phyloP scores from a whole-genome alignment of 2,329 filamentous ascomycete genomes.

The Aureobasidium sp. region DNA sequence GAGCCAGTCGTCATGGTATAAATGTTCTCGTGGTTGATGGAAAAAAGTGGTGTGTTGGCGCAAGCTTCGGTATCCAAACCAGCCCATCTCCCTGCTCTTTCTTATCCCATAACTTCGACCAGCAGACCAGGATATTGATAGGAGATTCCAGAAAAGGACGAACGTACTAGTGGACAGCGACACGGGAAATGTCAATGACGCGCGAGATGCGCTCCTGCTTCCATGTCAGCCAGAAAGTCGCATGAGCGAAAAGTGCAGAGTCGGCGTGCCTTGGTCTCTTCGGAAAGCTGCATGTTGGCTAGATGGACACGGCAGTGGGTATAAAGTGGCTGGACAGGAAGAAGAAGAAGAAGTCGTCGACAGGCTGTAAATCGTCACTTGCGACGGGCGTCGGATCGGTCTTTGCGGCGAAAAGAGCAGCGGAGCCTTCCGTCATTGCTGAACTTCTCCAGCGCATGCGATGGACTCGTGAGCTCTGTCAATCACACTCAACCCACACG shows the following conservation, averaged over 20 bases:
- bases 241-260: background rate
- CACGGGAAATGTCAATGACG: conserved; percentile 88
- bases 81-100: background rate
- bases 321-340: background rate
- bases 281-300: conserved; percentile 63
- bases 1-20: background rate
- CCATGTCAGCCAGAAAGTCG: conserved; percentile 22
- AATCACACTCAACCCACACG: background rate
- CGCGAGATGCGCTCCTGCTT: conserved; percentile 90
- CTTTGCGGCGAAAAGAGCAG: conserved; percentile 10
- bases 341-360: background rate
- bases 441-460: conserved; percentile 2
- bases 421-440: conserved; percentile 4
- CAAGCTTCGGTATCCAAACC: no score
- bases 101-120: background rate
- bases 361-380: background rate
- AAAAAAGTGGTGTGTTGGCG: background rate
- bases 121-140: background rate
- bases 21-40: background rate
- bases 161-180: conserved; percentile 90
- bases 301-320: background rate
- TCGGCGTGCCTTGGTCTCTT: conserved; percentile 81
- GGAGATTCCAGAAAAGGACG: background rate
- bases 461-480: background rate
- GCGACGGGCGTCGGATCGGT: conserved; percentile 1